A percentile compares a stretch with the other conserved stretches of the same genome.
These are phyloP conservation scores for Oryza coarctata DNA, from an alignment of 176 grass and related monocot species.

Conservation along the genomic window DNA sequence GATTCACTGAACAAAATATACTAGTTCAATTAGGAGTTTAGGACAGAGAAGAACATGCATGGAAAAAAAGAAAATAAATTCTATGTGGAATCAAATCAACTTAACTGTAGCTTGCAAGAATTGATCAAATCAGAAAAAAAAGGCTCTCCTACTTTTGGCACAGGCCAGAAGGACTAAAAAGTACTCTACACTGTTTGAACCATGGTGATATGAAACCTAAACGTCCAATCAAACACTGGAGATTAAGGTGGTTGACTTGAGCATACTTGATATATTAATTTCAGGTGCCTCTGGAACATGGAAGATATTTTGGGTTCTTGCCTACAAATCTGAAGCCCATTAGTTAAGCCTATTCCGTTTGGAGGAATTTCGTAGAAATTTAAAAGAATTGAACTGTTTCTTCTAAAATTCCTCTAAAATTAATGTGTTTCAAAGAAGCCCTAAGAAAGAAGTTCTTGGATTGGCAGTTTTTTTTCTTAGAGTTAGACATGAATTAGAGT, in stretches of 20 bases:
- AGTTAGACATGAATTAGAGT: neutral
- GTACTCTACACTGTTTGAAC: slow-evolving; percentile 41
- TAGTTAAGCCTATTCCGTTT: neutral
- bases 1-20: neutral
- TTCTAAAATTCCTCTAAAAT: no score
- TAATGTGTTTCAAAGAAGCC: no score
- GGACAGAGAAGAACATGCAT: neutral
- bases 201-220: slow-evolving; percentile 41
- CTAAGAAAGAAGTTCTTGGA: neutral
- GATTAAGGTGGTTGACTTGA: slow-evolving; percentile 35
- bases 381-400: no score
- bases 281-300: neutral
- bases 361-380: no score
- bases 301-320: neutral
- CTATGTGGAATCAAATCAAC: slow-evolving; percentile 18
- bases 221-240: slow-evolving; percentile 41
- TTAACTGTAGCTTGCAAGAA: slow-evolving; percentile 6
- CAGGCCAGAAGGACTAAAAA: slow-evolving; percentile 45
- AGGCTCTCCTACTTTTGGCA: slow-evolving; percentile 40
- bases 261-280: slow-evolving; percentile 25
- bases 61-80: neutral
- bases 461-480: neutral
- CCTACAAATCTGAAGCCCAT: neutral
- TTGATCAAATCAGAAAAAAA: slow-evolving; percentile 37
- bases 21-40: neutral